Conservation (phyloP, 305 asterid genomes). For the Fraxinus sp. region DNA sequence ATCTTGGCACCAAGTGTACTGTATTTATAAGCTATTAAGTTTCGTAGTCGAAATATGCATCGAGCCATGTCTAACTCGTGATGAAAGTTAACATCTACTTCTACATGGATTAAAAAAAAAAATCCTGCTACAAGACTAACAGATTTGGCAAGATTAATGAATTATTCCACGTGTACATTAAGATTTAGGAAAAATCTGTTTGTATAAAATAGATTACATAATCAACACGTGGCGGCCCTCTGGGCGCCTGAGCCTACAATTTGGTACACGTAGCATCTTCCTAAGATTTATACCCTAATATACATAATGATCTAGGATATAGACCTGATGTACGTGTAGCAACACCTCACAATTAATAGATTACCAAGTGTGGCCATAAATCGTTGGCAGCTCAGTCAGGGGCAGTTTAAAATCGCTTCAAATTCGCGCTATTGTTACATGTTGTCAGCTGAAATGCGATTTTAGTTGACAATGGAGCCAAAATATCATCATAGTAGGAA, state of each 20-base stretch:
- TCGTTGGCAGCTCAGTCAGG: background rate
- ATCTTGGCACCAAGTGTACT: background rate
- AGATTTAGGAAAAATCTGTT: background rate
- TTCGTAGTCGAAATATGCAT: background rate
- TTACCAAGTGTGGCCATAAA: background rate
- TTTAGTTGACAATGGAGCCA: constrained; percentile 28
- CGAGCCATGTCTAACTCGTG: background rate
- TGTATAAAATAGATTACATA: too few species aligned
- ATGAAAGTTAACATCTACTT: background rate
- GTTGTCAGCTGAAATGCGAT: background rate
- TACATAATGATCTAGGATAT: background rate
- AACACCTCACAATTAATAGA: background rate
- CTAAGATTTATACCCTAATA: background rate
- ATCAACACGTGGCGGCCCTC: too few species aligned
- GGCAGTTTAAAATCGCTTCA: background rate
- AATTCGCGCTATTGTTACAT: background rate
- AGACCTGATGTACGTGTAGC: background rate
- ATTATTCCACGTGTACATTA: too few species aligned
- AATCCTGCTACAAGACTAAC: background rate
- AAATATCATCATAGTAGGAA: constrained; percentile 18
- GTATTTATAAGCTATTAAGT: background rate
- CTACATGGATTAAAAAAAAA: background rate
- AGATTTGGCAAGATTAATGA: background rate
- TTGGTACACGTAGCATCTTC: too few species aligned
- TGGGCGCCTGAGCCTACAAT: too few species aligned